Percentiles rank a stretch among this genome's conserved stretches.
Evolutionary conservation across 495 filamentous ascomycete genomes (phyloP).

Genomic region (Aspergillus kassunensis): DNA sequence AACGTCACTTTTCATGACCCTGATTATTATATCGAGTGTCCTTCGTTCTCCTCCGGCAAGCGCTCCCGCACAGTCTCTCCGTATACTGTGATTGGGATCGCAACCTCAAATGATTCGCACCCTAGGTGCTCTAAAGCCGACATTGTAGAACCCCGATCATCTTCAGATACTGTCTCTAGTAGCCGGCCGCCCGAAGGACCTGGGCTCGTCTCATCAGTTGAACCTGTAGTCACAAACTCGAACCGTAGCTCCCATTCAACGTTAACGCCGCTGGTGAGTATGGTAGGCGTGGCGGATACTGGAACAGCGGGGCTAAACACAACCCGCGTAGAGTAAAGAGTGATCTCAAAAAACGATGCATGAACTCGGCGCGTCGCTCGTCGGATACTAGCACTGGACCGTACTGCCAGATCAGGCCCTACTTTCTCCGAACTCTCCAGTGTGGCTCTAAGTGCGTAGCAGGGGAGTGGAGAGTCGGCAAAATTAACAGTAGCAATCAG

Average conservation of each 20-base stretch:
- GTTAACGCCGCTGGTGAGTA: conserved; percentile 80
- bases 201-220: conserved; percentile 26
- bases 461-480: conserved; percentile 63
- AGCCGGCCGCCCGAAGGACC: conserved; percentile 38
- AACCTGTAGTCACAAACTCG: conserved; percentile 74
- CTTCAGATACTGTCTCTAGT: conserved; percentile 55
- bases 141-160: conserved; percentile 68
- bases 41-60: conserved; percentile 43
- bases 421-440: conserved; percentile 79
- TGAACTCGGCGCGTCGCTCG: conserved; percentile 80
- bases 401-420: conserved; percentile 71
- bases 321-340: conserved; percentile 71
- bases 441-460: conserved; percentile 71
- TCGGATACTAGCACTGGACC: conserved; percentile 76
- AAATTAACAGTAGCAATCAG: conserved; percentile 83
- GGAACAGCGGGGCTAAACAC: conserved; percentile 81
- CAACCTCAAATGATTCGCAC: conserved; percentile 87
- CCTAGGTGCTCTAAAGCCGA: conserved; percentile 70
- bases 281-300: conserved; percentile 73
- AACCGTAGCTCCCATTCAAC: conserved; percentile 82
- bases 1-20: background rate
- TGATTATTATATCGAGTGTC: conserved; percentile 36
- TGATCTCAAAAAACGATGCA: conserved; percentile 71
- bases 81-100: conserved; percentile 78
- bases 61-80: conserved; percentile 57